A percentile compares a stretch with the other conserved stretches of the same genome.
phyloP scores from a whole-genome alignment of 371 early-diverging fungal species.

The Zychaea mexicana region DNA sequence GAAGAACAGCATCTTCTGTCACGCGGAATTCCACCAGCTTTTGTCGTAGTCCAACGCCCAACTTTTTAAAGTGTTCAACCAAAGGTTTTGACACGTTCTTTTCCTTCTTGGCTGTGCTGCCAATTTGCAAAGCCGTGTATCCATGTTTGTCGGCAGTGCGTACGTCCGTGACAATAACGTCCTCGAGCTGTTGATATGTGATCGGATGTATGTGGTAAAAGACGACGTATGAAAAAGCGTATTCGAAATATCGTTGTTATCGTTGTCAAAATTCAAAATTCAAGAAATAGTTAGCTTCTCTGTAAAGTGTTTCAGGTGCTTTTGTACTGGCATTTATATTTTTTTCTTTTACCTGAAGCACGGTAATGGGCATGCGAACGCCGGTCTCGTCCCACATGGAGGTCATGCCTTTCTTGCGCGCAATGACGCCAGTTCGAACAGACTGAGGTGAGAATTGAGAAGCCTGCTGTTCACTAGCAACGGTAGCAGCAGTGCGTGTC shows the following conservation, averaged over 20 bases:
- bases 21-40: slow-evolving; percentile 85
- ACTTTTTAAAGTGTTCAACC: slow-evolving; percentile 74
- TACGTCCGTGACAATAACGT: slow-evolving; percentile 73
- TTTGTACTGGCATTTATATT: no score
- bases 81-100: slow-evolving; percentile 70
- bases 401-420: slow-evolving; percentile 93
- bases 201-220: neutral
- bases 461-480: slow-evolving; percentile 1
- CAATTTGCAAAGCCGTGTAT: slow-evolving; percentile 78
- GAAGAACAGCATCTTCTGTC: slow-evolving; percentile 83
- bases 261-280: no score
- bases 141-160: slow-evolving; percentile 65
- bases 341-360: slow-evolving; percentile 72
- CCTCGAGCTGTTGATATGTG: slow-evolving; percentile 56
- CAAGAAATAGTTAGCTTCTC: neutral
- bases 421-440: slow-evolving; percentile 81
- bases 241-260: no score
- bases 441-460: slow-evolving; percentile 47
- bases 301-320: no score
- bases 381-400: slow-evolving; percentile 95
- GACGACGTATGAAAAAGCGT: no score
- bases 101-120: slow-evolving; percentile 67
- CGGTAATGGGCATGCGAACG: slow-evolving; percentile 87
- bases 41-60: slow-evolving; percentile 76
- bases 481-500: slow-evolving; percentile 17